These are phyloP conservation scores for Desmodesmus armatus DNA, from an alignment of 139 green algal genomes.

Conservation along the genomic window DNA sequence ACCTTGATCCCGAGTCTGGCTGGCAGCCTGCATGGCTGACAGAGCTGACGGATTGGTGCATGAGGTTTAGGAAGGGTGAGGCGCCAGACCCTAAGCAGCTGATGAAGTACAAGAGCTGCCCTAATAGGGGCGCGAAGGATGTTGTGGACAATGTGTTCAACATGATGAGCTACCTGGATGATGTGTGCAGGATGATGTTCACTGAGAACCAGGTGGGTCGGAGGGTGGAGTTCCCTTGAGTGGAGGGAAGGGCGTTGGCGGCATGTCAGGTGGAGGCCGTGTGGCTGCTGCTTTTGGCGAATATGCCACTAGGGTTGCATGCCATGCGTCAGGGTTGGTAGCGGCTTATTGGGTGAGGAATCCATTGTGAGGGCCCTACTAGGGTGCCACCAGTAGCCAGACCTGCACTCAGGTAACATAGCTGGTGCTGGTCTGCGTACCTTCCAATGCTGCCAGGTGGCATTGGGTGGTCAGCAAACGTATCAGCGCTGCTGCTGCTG, in stretches of 20 bases:
- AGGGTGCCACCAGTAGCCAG: too few species aligned
- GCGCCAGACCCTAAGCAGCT: slow-evolving; percentile 23
- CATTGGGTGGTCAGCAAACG: too few species aligned
- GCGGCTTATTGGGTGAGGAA: too few species aligned
- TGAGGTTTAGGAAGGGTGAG: slow-evolving; percentile 31
- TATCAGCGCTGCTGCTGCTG: too few species aligned
- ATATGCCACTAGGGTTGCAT: background rate
- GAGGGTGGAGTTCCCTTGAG: too few species aligned
- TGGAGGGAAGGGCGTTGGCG: too few species aligned
- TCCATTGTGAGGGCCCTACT: too few species aligned
- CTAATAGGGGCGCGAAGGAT: background rate
- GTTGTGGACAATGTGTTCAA: slow-evolving; percentile 42
- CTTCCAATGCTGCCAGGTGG: too few species aligned
- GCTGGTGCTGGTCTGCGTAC: too few species aligned
- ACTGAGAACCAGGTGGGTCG: slow-evolving; percentile 44
- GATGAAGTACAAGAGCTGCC: slow-evolving; percentile 39
- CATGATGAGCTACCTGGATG: slow-evolving; percentile 42
- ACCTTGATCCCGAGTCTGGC: slow-evolving; percentile 18
- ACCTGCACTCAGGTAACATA: too few species aligned
- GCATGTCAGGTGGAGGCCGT: too few species aligned
- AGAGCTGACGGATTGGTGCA: slow-evolving; percentile 41
- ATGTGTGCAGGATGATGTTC: slow-evolving; percentile 38
- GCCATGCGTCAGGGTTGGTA: background rate
- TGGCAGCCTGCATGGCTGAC: slow-evolving; percentile 21
- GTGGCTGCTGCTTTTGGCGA: background rate